Percentiles rank a stretch among this genome's conserved stretches.
phyloP scores from a whole-genome alignment of 1,284 basidiomycete species.

The Inonotus obliquus region DNA sequence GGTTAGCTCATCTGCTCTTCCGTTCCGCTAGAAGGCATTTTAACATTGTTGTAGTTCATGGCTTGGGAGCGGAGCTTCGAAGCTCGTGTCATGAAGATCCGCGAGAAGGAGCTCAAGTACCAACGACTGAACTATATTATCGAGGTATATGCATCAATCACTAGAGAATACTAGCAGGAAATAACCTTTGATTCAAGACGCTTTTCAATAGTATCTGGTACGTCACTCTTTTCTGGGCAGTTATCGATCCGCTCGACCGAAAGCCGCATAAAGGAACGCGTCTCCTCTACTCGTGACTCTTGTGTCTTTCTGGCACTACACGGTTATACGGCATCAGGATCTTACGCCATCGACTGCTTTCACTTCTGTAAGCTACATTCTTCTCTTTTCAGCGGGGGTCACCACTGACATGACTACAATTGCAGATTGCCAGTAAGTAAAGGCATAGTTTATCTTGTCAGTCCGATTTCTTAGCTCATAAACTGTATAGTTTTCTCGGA shows the following conservation, averaged over 20 bases:
- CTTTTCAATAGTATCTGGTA: slow-evolving; percentile 81
- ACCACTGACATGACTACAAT: neutral
- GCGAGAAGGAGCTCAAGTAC: slow-evolving; percentile 77
- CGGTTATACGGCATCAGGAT: slow-evolving; percentile 60
- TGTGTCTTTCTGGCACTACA: slow-evolving; percentile 81
- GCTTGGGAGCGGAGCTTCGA: slow-evolving; percentile 94
- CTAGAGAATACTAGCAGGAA: neutral
- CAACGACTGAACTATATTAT: slow-evolving; percentile 84
- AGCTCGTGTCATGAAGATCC: slow-evolving; percentile 64
- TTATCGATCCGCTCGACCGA: neutral
- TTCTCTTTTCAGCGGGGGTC: neutral
- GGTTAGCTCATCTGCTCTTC: slow-evolving; percentile 32
- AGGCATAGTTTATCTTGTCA: neutral
- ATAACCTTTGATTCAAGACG: slow-evolving; percentile 31
- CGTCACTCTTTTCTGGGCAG: slow-evolving; percentile 15
- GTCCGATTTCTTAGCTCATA: slow-evolving; percentile 23
- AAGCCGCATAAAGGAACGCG: slow-evolving; percentile 46
- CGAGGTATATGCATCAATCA: slow-evolving; percentile 45
- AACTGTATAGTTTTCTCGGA: slow-evolving; percentile 69
- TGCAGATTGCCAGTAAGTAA: slow-evolving; percentile 12
- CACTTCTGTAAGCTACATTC: slow-evolving; percentile 54
- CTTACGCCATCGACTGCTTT: slow-evolving; percentile 86
- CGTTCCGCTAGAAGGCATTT: neutral
- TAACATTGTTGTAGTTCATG: slow-evolving; percentile 61
- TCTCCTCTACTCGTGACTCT: slow-evolving; percentile 74